Evolutionary conservation across 352 stramenopile species (phyloP), one percentile per base, ranked within the genome.

Genomic region (Globisporangium parvum): DNA sequence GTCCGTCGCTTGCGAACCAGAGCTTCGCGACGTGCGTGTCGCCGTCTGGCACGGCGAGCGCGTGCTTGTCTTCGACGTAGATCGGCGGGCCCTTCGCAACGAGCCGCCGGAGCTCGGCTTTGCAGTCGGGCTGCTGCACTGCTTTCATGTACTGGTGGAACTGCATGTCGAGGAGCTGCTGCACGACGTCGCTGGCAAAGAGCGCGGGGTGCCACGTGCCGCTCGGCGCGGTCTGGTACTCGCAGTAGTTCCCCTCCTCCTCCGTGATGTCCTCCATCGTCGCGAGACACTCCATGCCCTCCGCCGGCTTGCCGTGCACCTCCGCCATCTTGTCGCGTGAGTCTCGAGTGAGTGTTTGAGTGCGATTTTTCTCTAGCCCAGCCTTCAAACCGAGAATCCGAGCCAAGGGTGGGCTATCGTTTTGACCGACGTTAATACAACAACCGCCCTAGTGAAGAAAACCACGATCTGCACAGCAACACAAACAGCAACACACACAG

Each of bases 211-310:
- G 77, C 93, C 93, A 98, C 60, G 67, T 68, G 59, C 90, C 77
- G 50, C 87, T 97, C 4, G 91, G 91, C 57, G 73, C 73, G 17
- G 84, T 95, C 77, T 97, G 89, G 77, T 96, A 98, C 73, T 98
- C 93, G 55, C 80, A 89, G 71, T 93, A 95, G 71, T 92, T 93
- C 15, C 76, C 70, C 2, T 87, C 77, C 41, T 93, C 88, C 54
- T 90, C 72, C 14, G 91, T 97, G 66, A 98, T 98, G 71, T 98
- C 92, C 60, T 98, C 93, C 89, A 98, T 97, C 14, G 90, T 97
- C 48, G 84, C 88, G 40, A 97, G 73, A 69, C 93, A 98, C 65
- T 93, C 87, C 71, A 98, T 87, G 39, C 86, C 88, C 20, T 90
- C 83, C 4, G 63, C 56, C 11, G 92, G 92, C 58, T 80, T 87